Percentiles rank a stretch among this genome's conserved stretches.
Evolutionary conservation across 345 rosid genomes (phyloP).

Genomic region (Hibiscus tridactylites): DNA sequence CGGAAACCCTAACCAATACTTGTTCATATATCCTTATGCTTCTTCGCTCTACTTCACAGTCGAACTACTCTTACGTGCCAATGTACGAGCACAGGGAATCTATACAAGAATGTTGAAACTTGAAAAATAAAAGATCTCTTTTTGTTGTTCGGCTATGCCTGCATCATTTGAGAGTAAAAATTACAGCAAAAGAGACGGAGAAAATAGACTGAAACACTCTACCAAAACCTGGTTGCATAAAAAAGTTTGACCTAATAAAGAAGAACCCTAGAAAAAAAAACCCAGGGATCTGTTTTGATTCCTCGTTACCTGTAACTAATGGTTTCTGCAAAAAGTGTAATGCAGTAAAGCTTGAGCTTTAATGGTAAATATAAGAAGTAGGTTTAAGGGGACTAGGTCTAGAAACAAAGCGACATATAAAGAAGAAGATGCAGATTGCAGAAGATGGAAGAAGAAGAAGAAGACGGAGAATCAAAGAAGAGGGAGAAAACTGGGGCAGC

Average conservation of each 20-base stretch:
- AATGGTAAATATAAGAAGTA: conserved; percentile 14
- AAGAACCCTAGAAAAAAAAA: conserved; percentile 8
- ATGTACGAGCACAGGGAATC: too few relatives aligned
- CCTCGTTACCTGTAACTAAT: neutral
- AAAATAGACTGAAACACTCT: neutral
- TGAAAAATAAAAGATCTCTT: neutral
- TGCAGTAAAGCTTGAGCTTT: conserved; percentile 11
- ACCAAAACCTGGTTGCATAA: neutral
- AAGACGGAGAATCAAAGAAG: neutral
- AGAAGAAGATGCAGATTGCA: neutral
- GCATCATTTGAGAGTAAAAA: conserved; percentile 12
- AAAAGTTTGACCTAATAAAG: conserved; percentile 5
- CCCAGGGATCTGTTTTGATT: conserved; percentile 17
- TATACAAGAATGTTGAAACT: too few relatives aligned
- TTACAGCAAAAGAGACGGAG: neutral
- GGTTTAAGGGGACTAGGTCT: neutral
- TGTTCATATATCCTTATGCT: neutral
- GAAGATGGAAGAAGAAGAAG: neutral
- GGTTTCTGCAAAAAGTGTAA: conserved; percentile 3
- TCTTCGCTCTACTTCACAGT: neutral
- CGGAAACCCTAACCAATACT: conserved; percentile 19
- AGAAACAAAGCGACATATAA: neutral
- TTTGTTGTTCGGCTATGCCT: conserved; percentile 12
- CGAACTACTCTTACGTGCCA: neutral
- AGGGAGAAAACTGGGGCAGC: conserved; percentile 29